Conservation (phyloP, 495 filamentous ascomycete genomes). For the Chaetomium cochliodes region DNA sequence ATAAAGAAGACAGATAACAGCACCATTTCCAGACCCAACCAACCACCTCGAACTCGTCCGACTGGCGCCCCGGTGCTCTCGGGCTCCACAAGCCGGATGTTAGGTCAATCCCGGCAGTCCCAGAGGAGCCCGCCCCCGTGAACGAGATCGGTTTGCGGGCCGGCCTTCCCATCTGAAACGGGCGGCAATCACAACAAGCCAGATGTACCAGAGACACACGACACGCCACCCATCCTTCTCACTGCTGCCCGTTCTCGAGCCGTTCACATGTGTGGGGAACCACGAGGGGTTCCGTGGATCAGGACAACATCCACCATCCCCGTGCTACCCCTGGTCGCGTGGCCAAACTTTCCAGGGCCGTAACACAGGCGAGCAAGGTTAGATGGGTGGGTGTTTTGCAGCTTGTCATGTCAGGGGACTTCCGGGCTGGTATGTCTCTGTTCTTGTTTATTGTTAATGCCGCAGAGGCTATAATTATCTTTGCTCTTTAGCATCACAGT, state of each 20-base stretch:
- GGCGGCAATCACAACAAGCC: neutral
- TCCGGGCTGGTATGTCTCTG: neutral
- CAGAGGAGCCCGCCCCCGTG: no score
- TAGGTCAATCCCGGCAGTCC: neutral
- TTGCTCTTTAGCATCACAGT: no score
- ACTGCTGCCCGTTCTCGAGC: no score
- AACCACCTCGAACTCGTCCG: neutral
- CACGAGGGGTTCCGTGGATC: neutral
- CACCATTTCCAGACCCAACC: neutral
- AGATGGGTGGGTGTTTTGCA: conserved; percentile 2
- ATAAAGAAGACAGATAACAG: no score
- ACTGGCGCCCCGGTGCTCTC: neutral
- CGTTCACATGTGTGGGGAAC: neutral
- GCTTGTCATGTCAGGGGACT: conserved; percentile 24
- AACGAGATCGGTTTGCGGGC: no score
- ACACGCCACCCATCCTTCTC: no score
- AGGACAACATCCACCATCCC: neutral
- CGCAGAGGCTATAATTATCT: neutral
- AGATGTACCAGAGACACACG: no score
- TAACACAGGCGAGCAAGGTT: neutral
- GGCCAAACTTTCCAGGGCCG: conserved; percentile 15
- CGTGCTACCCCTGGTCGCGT: conserved; percentile 13
- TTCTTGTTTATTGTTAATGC: neutral
- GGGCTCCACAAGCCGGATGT: neutral
- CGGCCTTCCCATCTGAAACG: neutral